phyloP scores from a whole-genome alignment of 176 grass and related monocot genomes.

The Rhipidocladum racemiflorum region DNA sequence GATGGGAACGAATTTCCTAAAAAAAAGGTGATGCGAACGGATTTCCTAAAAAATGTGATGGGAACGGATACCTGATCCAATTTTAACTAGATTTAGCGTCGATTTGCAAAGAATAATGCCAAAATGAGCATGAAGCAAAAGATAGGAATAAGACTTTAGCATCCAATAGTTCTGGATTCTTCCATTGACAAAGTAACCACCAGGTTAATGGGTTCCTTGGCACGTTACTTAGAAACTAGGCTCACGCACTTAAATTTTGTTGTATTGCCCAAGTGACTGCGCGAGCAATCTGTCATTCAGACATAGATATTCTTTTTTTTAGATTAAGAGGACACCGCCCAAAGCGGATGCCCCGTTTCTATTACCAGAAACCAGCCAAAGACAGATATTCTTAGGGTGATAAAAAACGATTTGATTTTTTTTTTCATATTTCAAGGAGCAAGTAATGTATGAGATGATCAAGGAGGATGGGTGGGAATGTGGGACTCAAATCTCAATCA shows the following conservation, averaged over 20 bases:
- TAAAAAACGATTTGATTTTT: neutral
- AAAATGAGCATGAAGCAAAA: constrained; percentile 1
- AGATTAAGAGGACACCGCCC: no score
- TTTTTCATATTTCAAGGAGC: constrained; percentile 1
- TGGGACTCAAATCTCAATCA: neutral
- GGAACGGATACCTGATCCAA: neutral
- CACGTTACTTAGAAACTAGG: neutral
- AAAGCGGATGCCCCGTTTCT: no score
- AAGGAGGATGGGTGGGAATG: constrained; percentile 1
- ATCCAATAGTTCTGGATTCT: neutral
- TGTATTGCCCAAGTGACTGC: neutral
- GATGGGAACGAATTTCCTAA: no score
- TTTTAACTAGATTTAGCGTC: neutral
- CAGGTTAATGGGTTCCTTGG: neutral
- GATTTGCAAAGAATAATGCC: neutral
- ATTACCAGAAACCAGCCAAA: no score
- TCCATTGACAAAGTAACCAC: neutral
- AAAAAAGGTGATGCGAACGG: no score
- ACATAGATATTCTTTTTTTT: neutral
- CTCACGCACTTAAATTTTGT: neutral
- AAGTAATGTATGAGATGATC: neutral
- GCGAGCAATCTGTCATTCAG: neutral
- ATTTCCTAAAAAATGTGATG: neutral
- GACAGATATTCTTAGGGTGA: neutral
- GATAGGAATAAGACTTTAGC: neutral